These are phyloP conservation scores for Aurantiochytrium sp. DNA, from an alignment of 108 stramenopile genomes.

Conservation along the genomic window DNA sequence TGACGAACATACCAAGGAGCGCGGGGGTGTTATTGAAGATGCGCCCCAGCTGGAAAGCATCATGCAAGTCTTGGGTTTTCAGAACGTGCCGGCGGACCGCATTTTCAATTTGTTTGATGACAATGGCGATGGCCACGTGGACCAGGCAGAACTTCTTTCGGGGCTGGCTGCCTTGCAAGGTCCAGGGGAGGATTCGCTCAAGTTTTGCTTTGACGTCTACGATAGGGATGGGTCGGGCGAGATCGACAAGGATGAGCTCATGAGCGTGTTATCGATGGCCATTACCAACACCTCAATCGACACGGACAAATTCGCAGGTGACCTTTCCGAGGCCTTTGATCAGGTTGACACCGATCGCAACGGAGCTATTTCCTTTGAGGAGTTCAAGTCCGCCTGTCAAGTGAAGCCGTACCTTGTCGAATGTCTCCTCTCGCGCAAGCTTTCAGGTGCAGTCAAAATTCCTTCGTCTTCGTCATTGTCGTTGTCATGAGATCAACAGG, in stretches of 20 bases:
- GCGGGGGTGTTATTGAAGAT: background rate
- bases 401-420: background rate
- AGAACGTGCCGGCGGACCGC: background rate
- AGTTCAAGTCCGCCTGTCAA: slow-evolving; percentile 10
- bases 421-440: background rate
- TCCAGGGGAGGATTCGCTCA: slow-evolving; percentile 58
- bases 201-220: slow-evolving; percentile 63
- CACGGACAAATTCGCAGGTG: background rate
- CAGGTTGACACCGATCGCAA: slow-evolving; percentile 15
- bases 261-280: background rate
- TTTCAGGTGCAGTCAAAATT: background rate
- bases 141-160: slow-evolving; percentile 4
- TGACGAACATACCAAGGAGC: background rate
- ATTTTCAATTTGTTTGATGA: background rate
- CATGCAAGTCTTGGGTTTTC: background rate
- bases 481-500: no score
- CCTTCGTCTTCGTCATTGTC: no score
- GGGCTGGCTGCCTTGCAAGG: background rate
- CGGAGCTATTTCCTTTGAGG: slow-evolving; percentile 16
- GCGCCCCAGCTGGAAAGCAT: background rate
- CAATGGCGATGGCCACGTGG: slow-evolving; percentile 7
- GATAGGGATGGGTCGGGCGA: slow-evolving; percentile 62
- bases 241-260: slow-evolving; percentile 29
- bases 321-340: background rate
- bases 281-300: slow-evolving; percentile 6